Evolutionary conservation across 164 flowering plant genomes (phyloP).

Genomic region (Chimonanthus praecox): DNA sequence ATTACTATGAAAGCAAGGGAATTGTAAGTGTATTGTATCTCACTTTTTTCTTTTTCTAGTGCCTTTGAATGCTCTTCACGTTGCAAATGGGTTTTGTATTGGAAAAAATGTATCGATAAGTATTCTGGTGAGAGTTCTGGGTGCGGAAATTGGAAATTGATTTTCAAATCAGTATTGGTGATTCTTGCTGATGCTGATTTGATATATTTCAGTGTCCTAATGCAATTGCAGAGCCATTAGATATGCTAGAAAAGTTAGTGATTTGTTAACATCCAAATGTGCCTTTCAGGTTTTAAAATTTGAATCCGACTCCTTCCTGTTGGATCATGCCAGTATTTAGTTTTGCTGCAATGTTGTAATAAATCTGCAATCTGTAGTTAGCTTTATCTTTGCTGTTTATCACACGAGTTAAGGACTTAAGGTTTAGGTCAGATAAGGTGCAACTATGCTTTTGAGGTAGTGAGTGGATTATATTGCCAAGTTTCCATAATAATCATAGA

Average conservation of each 20-base stretch:
- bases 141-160: not conserved
- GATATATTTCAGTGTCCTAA: not conserved
- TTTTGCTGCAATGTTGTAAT: not conserved
- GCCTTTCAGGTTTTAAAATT: not conserved
- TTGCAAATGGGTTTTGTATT: not conserved
- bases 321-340: not conserved
- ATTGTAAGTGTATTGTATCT: constrained; percentile 36
- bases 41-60: not conserved
- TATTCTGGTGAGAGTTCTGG: not conserved
- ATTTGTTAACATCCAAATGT: not conserved
- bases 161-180: not conserved
- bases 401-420: not conserved
- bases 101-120: not conserved
- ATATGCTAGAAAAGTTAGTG: not conserved
- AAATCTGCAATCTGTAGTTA: not conserved
- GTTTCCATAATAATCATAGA: too few relatives aligned
- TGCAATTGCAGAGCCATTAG: not conserved
- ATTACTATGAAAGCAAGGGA: constrained; percentile 74
- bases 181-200: not conserved
- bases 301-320: not conserved
- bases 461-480: not conserved
- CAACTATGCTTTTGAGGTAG: constrained; percentile 1
- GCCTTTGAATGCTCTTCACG: not conserved
- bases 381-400: not conserved
- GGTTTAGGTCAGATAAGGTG: not conserved